These are phyloP conservation scores for Sanguinoderma infundibulare DNA, from an alignment of 1,284 basidiomycete genomes.

Conservation along the genomic window DNA sequence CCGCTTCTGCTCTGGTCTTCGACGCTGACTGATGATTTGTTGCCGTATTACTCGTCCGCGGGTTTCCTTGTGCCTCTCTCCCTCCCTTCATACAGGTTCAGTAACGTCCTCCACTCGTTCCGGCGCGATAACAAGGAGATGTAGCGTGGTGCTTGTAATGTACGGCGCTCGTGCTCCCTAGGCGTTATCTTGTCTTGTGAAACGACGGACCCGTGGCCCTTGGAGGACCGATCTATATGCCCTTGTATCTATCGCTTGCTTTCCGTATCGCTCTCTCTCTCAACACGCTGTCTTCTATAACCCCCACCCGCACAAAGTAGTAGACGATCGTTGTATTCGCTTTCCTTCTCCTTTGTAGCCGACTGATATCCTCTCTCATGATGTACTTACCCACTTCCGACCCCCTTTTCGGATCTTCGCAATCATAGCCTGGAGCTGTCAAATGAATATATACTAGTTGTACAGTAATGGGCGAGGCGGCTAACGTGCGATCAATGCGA, in stretches of 20 bases:
- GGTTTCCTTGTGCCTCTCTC: background rate
- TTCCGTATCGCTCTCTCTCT: background rate
- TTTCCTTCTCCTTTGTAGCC: background rate
- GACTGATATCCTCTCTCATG: background rate
- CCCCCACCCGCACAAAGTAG: background rate
- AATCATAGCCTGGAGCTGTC: background rate
- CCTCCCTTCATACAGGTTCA: slow-evolving; percentile 12
- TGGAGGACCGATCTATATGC: no score
- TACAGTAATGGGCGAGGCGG: slow-evolving; percentile 21
- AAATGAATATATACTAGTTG: slow-evolving; percentile 22
- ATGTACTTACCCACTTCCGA: background rate
- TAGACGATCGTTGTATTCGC: background rate
- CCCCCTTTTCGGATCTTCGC: background rate
- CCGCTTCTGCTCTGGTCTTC: background rate
- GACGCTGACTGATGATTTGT: background rate
- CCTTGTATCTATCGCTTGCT: background rate
- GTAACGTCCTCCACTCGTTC: slow-evolving; percentile 17
- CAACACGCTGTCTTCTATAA: no score
- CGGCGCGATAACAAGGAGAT: slow-evolving; percentile 6
- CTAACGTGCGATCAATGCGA: slow-evolving; percentile 23
- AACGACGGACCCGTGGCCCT: background rate
- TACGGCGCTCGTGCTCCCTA: background rate
- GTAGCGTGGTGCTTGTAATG: background rate
- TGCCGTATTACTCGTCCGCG: background rate
- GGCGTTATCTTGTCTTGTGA: background rate